Percentiles rank a stretch among this genome's conserved stretches.
These are phyloP conservation scores for Cercospora nicotianae DNA, from an alignment of 2,329 filamentous ascomycete genomes.

Conservation along the genomic window DNA sequence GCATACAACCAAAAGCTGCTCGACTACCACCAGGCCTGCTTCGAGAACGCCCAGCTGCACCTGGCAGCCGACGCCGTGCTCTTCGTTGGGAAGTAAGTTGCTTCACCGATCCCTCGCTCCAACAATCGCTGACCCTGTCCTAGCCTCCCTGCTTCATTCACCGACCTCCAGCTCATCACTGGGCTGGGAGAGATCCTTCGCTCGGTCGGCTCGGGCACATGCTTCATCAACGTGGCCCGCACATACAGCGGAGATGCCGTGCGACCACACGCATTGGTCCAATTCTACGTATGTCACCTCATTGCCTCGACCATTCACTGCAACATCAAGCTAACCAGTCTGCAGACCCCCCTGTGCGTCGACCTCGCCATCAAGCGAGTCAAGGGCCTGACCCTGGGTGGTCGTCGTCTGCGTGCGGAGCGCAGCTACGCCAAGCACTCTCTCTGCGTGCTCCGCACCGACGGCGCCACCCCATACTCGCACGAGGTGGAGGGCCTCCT, in stretches of 20 bases:
- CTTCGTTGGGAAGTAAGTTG: slow-evolving; percentile 1
- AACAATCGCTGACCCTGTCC: not conserved
- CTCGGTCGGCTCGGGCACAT: not conserved
- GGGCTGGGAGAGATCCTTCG: not conserved
- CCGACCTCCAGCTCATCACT: slow-evolving; percentile 1
- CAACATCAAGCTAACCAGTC: not conserved
- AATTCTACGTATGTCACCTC: not conserved
- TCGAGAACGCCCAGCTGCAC: slow-evolving; percentile 1
- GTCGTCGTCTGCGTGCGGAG: not conserved
- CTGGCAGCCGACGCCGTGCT: not conserved
- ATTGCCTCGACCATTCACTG: not conserved
- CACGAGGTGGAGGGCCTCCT: not conserved
- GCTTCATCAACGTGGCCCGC: slow-evolving; percentile 1
- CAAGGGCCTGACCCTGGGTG: not conserved
- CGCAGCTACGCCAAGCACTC: slow-evolving; percentile 1
- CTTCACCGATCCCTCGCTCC: not conserved
- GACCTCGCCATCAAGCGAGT: not conserved
- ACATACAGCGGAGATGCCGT: not conserved
- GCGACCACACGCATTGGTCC: not conserved
- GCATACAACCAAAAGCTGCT: not conserved
- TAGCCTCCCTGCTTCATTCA: not conserved
- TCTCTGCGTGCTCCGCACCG: not conserved
- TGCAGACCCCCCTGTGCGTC: not conserved
- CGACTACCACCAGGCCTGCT: not conserved
- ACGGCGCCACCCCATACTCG: not conserved